Evolutionary conservation across 2,329 filamentous ascomycete species (phyloP).

Genomic region (Microdochium trichocladiopsis): DNA sequence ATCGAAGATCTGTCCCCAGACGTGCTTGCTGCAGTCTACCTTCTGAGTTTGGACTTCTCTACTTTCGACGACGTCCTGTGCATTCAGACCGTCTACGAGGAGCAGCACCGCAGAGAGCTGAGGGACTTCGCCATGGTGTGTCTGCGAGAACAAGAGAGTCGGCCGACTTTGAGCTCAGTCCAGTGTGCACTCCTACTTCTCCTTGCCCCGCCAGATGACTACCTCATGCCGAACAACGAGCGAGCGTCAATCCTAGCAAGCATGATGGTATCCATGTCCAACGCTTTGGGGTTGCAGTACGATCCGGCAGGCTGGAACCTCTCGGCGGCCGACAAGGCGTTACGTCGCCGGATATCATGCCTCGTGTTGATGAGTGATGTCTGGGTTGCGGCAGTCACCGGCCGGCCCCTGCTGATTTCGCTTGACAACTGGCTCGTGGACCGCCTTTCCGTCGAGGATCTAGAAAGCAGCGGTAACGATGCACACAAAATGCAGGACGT

Average conservation of each 20-base stretch:
- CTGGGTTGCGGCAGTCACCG: background rate
- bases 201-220: background rate
- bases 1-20: background rate
- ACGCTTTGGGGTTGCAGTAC: background rate
- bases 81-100: background rate
- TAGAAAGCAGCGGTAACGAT: background rate
- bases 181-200: background rate
- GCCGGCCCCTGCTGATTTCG: background rate
- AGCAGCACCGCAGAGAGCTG: background rate
- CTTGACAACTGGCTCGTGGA: background rate
- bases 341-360: background rate
- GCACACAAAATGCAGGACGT: background rate
- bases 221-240: background rate
- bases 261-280: background rate
- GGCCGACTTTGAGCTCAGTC: background rate
- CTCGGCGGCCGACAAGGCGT: background rate
- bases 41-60: background rate
- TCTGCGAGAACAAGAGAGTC: background rate
- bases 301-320: background rate
- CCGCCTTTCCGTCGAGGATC: background rate
- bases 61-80: background rate
- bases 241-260: background rate
- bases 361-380: background rate
- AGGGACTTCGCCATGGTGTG: background rate
- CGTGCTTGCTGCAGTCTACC: background rate